Conservation (phyloP, 352 stramenopile species). For the Phytophthora chlamydospora region DNA sequence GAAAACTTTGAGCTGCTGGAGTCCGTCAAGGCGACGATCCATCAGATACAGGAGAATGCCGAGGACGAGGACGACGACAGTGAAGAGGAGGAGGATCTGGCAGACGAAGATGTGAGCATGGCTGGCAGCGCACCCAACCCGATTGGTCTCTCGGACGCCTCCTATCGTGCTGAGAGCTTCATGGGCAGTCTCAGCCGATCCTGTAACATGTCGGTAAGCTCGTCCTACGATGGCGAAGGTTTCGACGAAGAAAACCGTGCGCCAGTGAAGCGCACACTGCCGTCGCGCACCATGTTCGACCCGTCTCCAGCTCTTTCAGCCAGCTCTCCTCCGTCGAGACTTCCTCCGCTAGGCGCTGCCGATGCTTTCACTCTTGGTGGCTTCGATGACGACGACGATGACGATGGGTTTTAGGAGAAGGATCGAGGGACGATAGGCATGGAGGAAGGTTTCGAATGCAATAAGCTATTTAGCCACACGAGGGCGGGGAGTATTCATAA, state of each 20-base stretch:
- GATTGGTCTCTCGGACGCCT: constrained; percentile 22
- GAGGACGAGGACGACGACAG: constrained; percentile 46
- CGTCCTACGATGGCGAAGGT: constrained; percentile 55
- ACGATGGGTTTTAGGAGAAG: constrained; percentile 55
- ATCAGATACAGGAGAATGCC: constrained; percentile 56
- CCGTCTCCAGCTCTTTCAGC: constrained; percentile 71
- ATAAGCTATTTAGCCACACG: constrained; percentile 33
- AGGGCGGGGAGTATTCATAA: constrained; percentile 35
- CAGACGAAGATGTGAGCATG: constrained; percentile 69
- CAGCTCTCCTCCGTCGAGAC: constrained; percentile 68
- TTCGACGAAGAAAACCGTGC: constrained; percentile 50
- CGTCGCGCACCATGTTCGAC: constrained; percentile 59
- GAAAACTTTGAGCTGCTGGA: constrained; percentile 73
- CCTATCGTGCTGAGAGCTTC: constrained; percentile 54
- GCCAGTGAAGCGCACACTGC: constrained; percentile 34
- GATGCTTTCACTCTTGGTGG: constrained; percentile 65
- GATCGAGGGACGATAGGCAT: not conserved
- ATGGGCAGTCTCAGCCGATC: constrained; percentile 56
- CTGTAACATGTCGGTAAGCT: constrained; percentile 63
- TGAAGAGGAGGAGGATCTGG: constrained; percentile 52
- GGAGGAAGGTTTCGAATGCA: constrained; percentile 14
- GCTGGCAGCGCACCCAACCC: constrained; percentile 47
- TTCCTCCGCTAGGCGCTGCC: constrained; percentile 58
- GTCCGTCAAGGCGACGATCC: constrained; percentile 68
- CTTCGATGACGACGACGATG: constrained; percentile 70